Evolutionary conservation across 2,329 filamentous ascomycete species (phyloP).

Genomic region (Colletotrichum chrysophilum): DNA sequence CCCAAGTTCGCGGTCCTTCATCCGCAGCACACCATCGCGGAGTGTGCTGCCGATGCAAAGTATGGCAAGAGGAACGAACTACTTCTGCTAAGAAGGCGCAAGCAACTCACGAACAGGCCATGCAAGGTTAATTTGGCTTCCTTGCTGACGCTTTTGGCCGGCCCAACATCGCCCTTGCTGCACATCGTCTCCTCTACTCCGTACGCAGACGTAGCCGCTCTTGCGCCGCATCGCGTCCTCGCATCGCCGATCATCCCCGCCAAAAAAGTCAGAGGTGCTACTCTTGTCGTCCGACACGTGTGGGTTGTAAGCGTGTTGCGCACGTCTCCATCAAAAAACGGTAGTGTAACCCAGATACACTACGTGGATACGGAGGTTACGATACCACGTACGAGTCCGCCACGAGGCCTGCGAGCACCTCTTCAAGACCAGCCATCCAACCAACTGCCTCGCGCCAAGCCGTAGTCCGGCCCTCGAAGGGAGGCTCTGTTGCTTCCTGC

Average conservation of each 20-base stretch:
- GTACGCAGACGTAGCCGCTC: not conserved
- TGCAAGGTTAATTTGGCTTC: conserved; percentile 12
- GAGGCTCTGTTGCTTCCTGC: conserved; percentile 9
- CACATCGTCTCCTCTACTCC: not conserved
- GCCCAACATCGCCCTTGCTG: not conserved
- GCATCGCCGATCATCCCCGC: not conserved
- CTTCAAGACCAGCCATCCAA: not conserved
- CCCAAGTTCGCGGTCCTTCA: not conserved
- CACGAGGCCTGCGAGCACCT: not conserved
- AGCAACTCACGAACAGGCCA: not conserved
- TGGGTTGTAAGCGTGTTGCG: not conserved
- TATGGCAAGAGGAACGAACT: not conserved
- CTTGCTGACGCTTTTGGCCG: not conserved
- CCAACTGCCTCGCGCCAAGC: conserved; percentile 7
- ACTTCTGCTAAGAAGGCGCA: not conserved
- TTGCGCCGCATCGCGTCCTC: not conserved
- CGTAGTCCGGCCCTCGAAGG: not conserved
- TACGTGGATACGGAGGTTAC: not conserved
- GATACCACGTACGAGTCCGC: not conserved
- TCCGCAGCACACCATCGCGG: not conserved
- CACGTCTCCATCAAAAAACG: not conserved
- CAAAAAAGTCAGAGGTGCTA: not conserved
- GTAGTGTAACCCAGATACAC: not conserved
- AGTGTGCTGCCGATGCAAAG: not conserved
- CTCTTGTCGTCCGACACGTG: conserved; percentile 6